phyloP scores from a whole-genome alignment of 768 basidiomycete species.

The Mycena venus region DNA sequence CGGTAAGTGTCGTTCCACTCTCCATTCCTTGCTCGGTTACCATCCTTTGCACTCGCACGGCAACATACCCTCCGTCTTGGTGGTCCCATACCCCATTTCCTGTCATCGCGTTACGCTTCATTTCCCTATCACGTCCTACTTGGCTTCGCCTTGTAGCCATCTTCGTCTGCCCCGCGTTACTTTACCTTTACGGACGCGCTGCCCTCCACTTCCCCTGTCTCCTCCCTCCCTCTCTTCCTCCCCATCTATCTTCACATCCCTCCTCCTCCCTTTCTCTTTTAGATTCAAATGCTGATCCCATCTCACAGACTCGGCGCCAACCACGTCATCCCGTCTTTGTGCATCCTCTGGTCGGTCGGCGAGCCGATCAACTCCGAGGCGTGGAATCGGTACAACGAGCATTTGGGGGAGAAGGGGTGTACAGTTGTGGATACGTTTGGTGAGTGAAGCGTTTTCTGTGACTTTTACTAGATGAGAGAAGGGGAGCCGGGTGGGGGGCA shows the following conservation, averaged over 20 bases:
- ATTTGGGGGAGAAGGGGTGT: slow-evolving; percentile 89
- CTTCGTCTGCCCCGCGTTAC: neutral
- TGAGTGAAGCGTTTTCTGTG: slow-evolving; percentile 35
- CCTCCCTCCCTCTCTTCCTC: neutral
- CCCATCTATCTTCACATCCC: neutral
- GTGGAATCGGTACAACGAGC: slow-evolving; percentile 99
- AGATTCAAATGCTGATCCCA: too few species aligned
- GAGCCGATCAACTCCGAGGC: slow-evolving; percentile 99
- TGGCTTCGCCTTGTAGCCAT: too few species aligned
- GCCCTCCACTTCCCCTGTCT: neutral
- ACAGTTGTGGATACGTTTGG: slow-evolving; percentile 97
- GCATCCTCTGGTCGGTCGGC: slow-evolving; percentile 93
- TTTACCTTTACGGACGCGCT: neutral
- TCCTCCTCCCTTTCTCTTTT: neutral
- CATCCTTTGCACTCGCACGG: too few species aligned
- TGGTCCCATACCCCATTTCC: too few species aligned
- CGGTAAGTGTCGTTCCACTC: slow-evolving; percentile 42
- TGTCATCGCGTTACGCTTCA: too few species aligned
- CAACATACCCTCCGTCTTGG: too few species aligned
- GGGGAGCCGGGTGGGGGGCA: too few species aligned
- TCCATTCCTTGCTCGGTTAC: neutral
- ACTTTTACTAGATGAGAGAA: too few species aligned
- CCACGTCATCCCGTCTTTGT: slow-evolving; percentile 83
- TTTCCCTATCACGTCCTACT: too few species aligned
- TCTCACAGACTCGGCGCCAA: slow-evolving; percentile 78